Evolutionary conservation across 768 basidiomycete species (phyloP).

Genomic region (Amanita fuliginea): DNA sequence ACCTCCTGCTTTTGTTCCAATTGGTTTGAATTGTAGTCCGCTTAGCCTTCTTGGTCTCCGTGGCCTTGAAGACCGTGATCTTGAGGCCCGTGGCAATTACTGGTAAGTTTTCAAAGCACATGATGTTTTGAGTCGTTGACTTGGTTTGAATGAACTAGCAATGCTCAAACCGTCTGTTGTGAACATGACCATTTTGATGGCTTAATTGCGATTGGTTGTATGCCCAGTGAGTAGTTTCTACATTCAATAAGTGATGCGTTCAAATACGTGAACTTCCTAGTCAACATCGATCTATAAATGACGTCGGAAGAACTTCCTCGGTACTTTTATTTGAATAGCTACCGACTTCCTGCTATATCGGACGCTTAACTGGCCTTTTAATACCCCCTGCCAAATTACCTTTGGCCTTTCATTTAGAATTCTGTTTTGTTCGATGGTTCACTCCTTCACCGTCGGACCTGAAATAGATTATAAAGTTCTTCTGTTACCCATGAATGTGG

Average conservation of each 20-base stretch:
- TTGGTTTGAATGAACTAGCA: conserved; percentile 14
- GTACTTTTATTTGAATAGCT: neutral
- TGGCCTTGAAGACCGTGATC: neutral
- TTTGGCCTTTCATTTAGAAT: conserved; percentile 1
- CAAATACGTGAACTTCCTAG: conserved; percentile 6
- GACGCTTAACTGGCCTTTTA: neutral
- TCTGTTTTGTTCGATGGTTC: neutral
- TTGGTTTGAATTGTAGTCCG: conserved; percentile 28
- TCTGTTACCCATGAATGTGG: neutral
- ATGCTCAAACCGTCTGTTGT: conserved; percentile 35
- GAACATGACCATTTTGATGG: conserved; percentile 31
- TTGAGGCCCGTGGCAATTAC: conserved; percentile 20
- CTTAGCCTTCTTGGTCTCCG: conserved; percentile 21
- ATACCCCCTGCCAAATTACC: neutral
- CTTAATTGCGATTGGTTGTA: conserved; percentile 30
- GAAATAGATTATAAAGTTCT: neutral
- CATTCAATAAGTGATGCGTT: too few relatives aligned
- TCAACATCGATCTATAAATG: conserved; percentile 14
- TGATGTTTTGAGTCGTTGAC: neutral
- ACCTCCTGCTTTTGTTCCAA: conserved; percentile 7
- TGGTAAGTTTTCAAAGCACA: conserved; percentile 16
- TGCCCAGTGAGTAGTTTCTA: conserved; percentile 22
- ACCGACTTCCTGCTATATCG: neutral
- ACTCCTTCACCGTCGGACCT: neutral
- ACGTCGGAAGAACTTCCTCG: neutral